Conservation (phyloP, 176 grass and related monocot genomes). For the Zoysia japonica region DNA sequence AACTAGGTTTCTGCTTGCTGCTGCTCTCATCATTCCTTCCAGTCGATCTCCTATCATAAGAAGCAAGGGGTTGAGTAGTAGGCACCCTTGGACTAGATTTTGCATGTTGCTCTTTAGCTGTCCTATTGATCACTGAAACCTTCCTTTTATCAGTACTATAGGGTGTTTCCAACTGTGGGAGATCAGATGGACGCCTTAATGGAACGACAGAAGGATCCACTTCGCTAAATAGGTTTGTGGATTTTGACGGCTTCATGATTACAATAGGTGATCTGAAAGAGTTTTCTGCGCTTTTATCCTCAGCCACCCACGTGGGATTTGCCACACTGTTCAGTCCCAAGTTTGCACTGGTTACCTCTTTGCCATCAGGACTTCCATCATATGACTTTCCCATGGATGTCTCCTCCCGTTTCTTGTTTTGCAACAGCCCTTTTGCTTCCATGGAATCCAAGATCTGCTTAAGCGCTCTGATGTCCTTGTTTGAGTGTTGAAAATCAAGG, state of each 20-base stretch:
- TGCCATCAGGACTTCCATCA: slow-evolving; percentile 31
- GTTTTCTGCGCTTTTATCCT: slow-evolving; percentile 43
- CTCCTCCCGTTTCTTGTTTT: slow-evolving; percentile 61
- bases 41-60: slow-evolving; percentile 49
- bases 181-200: slow-evolving; percentile 47
- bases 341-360: slow-evolving; percentile 30
- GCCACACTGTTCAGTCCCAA: slow-evolving; percentile 27
- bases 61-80: slow-evolving; percentile 44
- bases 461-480: slow-evolving; percentile 82
- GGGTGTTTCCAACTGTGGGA: slow-evolving; percentile 47
- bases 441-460: slow-evolving; percentile 85
- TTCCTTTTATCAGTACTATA: slow-evolving; percentile 55
- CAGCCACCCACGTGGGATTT: slow-evolving; percentile 22
- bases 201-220: slow-evolving; percentile 46
- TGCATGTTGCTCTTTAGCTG: slow-evolving; percentile 43
- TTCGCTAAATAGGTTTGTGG: slow-evolving; percentile 42
- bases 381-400: slow-evolving; percentile 42
- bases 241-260: slow-evolving; percentile 91
- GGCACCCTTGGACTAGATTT: slow-evolving; percentile 52
- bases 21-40: slow-evolving; percentile 57
- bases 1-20: slow-evolving; percentile 55
- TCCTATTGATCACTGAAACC: slow-evolving; percentile 33
- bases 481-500: slow-evolving; percentile 82
- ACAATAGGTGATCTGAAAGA: slow-evolving; percentile 83
- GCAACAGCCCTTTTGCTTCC: slow-evolving; percentile 88